These are phyloP conservation scores for Biscogniauxia marginata DNA, from an alignment of 2,329 filamentous ascomycete genomes.

Conservation along the genomic window DNA sequence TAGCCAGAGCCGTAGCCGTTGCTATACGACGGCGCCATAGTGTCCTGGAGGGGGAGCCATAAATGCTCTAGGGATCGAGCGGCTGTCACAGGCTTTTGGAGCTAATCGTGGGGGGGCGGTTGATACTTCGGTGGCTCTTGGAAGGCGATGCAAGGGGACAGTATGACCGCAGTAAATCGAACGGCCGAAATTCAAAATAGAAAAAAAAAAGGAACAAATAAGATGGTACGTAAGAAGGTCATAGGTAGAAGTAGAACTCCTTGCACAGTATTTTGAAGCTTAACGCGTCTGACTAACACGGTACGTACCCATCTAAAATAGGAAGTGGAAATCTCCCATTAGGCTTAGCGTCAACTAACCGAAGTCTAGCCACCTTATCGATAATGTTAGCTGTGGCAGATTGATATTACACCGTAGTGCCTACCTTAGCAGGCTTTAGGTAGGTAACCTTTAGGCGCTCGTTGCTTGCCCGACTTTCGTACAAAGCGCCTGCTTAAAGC, in stretches of 20 bases:
- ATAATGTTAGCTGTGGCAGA: too few species aligned
- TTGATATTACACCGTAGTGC: too few species aligned
- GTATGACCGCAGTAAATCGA: too few species aligned
- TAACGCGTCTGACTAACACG: not conserved
- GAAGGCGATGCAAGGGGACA: not conserved
- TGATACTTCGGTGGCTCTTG: not conserved
- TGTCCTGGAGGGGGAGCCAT: constrained; percentile 28
- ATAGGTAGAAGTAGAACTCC: too few species aligned
- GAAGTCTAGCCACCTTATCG: not conserved
- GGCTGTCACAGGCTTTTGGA: not conserved
- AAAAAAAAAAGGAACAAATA: not conserved
- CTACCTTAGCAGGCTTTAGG: too few species aligned
- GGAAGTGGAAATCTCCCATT: not conserved
- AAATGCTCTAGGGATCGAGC: constrained; percentile 9
- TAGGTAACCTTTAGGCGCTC: too few species aligned
- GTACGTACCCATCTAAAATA: not conserved
- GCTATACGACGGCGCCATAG: constrained; percentile 39
- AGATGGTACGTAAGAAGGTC: not conserved
- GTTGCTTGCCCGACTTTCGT: too few species aligned
- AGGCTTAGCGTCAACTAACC: not conserved
- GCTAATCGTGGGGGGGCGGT: not conserved
- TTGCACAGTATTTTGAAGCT: not conserved
- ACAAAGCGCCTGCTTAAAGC: too few species aligned
- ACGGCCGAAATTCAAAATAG: too few species aligned
- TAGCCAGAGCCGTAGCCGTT: constrained; percentile 20